These are phyloP conservation scores for Ganoderma meredithae DNA, from an alignment of 1,284 basidiomycete genomes.

Conservation along the genomic window DNA sequence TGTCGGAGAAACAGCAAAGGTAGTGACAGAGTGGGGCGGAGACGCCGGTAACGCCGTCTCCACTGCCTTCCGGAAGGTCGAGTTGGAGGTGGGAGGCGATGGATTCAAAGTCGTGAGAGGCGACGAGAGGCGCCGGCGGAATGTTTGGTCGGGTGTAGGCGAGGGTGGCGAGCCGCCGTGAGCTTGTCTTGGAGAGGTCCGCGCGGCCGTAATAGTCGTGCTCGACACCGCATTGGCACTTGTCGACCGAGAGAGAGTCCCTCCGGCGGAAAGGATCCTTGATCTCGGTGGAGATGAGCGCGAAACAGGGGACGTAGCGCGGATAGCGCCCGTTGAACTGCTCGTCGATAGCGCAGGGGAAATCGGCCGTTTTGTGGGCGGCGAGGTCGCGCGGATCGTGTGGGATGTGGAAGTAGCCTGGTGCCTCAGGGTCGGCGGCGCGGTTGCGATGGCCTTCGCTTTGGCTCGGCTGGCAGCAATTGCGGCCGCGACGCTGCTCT, in stretches of 20 bases:
- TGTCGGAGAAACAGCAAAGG: constrained; percentile 46
- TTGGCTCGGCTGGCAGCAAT: constrained; percentile 86
- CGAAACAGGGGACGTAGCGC: constrained; percentile 50
- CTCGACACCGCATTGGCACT: constrained; percentile 42
- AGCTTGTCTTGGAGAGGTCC: constrained; percentile 37
- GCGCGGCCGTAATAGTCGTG: constrained; percentile 41
- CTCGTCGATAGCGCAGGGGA: constrained; percentile 51
- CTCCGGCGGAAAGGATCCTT: constrained; percentile 47
- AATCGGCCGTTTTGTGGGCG: constrained; percentile 51
- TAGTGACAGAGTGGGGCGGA: constrained; percentile 40
- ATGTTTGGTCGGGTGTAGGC: constrained; percentile 50
- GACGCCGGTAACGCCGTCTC: constrained; percentile 57
- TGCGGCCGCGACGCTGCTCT: constrained; percentile 79
- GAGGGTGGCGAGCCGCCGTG: constrained; percentile 55
- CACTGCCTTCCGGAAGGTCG: constrained; percentile 53
- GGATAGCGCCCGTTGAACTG: constrained; percentile 40
- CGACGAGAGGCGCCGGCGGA: constrained; percentile 59
- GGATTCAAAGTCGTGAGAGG: constrained; percentile 49
- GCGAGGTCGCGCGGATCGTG: constrained; percentile 50
- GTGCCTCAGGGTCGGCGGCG: constrained; percentile 78
- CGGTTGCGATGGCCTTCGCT: constrained; percentile 81
- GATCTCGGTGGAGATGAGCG: constrained; percentile 52
- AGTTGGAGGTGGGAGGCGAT: constrained; percentile 47
- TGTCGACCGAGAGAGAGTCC: constrained; percentile 48
- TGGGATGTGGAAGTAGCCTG: constrained; percentile 76